Conservation (phyloP, 2,329 filamentous ascomycete species). For the Aquanectria penicillioides region DNA sequence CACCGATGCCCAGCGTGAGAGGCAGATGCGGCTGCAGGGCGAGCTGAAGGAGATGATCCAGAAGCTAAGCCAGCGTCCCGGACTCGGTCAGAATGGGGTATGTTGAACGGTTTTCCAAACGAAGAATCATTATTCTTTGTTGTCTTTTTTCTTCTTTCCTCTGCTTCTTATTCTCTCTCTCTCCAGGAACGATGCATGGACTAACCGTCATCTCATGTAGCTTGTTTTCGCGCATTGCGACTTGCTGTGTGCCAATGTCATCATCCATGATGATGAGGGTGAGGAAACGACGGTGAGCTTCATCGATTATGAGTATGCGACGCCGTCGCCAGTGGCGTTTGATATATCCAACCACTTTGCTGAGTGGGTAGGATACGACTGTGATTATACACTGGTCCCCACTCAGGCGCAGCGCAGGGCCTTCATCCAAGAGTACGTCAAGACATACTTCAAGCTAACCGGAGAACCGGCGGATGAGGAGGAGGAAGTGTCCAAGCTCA, state of each 20-base stretch:
- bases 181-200: background rate
- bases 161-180: too few species aligned
- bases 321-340: slow-evolving; percentile 92
- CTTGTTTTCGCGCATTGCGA: slow-evolving; percentile 96
- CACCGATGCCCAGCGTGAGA: slow-evolving; percentile 74
- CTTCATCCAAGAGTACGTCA: slow-evolving; percentile 87
- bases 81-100: slow-evolving; percentile 80
- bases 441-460: slow-evolving; percentile 71
- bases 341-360: slow-evolving; percentile 98
- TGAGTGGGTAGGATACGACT: slow-evolving; percentile 97
- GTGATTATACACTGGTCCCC: slow-evolving; percentile 86
- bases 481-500: slow-evolving; percentile 74
- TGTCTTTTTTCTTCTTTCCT: too few species aligned
- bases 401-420: slow-evolving; percentile 78
- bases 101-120: slow-evolving; percentile 43
- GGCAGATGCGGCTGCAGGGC: slow-evolving; percentile 74
- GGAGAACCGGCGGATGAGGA: slow-evolving; percentile 60
- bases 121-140: too few species aligned
- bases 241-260: slow-evolving; percentile 95
- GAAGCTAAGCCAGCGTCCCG: slow-evolving; percentile 79
- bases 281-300: slow-evolving; percentile 67
- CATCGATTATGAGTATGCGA: slow-evolving; percentile 99
- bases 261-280: slow-evolving; percentile 67
- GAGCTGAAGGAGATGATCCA: slow-evolving; percentile 78
- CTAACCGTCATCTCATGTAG: slow-evolving; percentile 51